Base-by-base conservation (phyloP, 108 stramenopile species). In the Skeletonema menzelii region DNA sequence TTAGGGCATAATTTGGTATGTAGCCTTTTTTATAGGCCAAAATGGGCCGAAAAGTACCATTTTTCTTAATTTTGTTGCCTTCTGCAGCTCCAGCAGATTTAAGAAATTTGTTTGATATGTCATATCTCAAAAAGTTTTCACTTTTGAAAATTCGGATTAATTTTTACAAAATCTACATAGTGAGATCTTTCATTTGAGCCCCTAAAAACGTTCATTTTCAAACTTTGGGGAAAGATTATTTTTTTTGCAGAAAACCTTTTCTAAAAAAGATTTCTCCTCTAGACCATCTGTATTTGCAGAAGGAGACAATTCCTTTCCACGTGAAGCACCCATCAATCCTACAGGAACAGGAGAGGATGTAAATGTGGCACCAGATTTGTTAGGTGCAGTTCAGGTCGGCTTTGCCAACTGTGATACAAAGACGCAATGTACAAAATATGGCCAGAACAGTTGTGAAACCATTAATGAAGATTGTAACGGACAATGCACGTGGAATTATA, bases 51-150 rank as follows among this genome's bases (percentile, higher is more conserved):
- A 46, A 49, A 49, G 47, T 49, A 19, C 47, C 47, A 20, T 49
- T 49, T 49, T 49, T 15, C 47, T 49, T 49, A 49, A 49, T 49
- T 49, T 49, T 49, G 20, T 49, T 8, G 0, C 3, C 20, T 49
- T 49, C 3, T 40, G 3, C 15, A 40, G 38, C 38, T 40, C 38
- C 1, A 6, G 14, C 19, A 6, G 6, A 49, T 49, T 22, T 49
- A 5, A 22, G 47, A 49, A 22, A 22, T n/a, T 6, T 20, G 5
- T 49, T 49, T 49, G 47, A 49, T 49, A 8, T 46, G 15, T 15
- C 34, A 49, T 49, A 49, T 49, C 47, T 49, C 47, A 3, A 49
- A 49, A 49, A 49, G 47, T 49, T 49, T 49, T 49, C 47, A 49
- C 47, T 49, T 49, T 8, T 49, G 47, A 49, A 22, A 49, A 49